These are phyloP conservation scores for Backusella morwellensis DNA, from an alignment of 192 early-diverging fungal genomes.

Conservation along the genomic window DNA sequence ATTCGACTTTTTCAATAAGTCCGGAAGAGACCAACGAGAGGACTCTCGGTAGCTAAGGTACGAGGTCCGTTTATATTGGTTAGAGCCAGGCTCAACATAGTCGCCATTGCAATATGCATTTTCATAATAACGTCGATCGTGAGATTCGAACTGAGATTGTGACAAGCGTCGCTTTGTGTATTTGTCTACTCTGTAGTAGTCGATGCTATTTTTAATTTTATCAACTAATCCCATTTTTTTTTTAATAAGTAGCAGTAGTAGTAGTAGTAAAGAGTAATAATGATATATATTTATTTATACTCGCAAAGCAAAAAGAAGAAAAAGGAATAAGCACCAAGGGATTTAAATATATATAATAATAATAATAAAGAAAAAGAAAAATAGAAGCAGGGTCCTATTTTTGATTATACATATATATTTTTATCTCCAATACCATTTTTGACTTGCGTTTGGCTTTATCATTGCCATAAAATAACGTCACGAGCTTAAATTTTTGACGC, in stretches of 20 bases:
- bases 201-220: constrained; percentile 14
- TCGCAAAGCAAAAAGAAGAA: not conserved
- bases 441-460: too few relatives aligned
- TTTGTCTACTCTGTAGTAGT: constrained; percentile 23
- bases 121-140: constrained; percentile 24
- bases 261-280: not conserved
- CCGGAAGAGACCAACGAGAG: constrained; percentile 8
- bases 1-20: constrained; percentile 9
- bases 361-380: not conserved
- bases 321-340: not conserved
- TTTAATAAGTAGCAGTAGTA: not conserved
- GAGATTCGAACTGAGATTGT: constrained; percentile 27
- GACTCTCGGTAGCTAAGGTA: not conserved
- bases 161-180: constrained; percentile 33
- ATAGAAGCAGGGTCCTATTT: not conserved
- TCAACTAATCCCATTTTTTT: constrained; percentile 38
- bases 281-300: too few relatives aligned
- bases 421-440: not conserved
- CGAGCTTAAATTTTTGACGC: too few relatives aligned
- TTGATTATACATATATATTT: not conserved
- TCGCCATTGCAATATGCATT: constrained; percentile 25
- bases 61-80: not conserved
- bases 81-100: constrained; percentile 11
- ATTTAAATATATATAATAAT: not conserved
- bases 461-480: too few relatives aligned